Evolutionary conservation across 2,329 filamentous ascomycete species (phyloP), one percentile per base, ranked within the genome.

Genomic region (Aspergillus felis): DNA sequence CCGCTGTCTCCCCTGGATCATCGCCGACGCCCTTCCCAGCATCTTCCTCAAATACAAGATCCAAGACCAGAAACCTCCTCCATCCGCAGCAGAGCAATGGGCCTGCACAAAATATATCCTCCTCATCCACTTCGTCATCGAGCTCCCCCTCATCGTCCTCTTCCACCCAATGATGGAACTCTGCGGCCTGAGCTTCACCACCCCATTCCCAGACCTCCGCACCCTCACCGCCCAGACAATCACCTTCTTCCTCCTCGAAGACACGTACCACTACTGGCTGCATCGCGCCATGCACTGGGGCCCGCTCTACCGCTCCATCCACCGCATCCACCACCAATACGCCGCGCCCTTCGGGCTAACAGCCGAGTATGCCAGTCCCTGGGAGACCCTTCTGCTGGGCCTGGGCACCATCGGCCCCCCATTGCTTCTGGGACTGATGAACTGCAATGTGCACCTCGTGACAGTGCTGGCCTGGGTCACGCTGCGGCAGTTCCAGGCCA

Each of bases 261-360:
- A 97, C 76, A 81, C 92, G 64, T 97, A 93, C 92, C 93, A 97
- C 79, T 97, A 97, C 84, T 97, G 92, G 89, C 86, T 86, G 66
- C 93, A 97, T 79, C 91, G 93, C 65, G 84, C 84, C 44, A 86
- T 97, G 79, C 93, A 97, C 83, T 93, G 91, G 80, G 92, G 90
- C 17, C 90, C 91, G 29, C 85, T 97, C 6, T 97, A 97, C 86
- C 95, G 91, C 81, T 84, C 87, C 74, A 89, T 97, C 70, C 93
- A 97, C 85, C 97, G 97, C 82, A 91, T 97, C 69, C 93, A 97
- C 81, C 93, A 97, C 82, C 92, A 93, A 71, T 97, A 97, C 82
- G 95, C 91, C 50, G 92, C 93, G 10, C 93, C 93, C 24, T 97
- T 97, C 73, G 93, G 93, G 66, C 82, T 97, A 41, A 92, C 93